These are phyloP conservation scores for Zygoascus biomembranicola DNA, from an alignment of 805 yeast species.

Conservation along the genomic window DNA sequence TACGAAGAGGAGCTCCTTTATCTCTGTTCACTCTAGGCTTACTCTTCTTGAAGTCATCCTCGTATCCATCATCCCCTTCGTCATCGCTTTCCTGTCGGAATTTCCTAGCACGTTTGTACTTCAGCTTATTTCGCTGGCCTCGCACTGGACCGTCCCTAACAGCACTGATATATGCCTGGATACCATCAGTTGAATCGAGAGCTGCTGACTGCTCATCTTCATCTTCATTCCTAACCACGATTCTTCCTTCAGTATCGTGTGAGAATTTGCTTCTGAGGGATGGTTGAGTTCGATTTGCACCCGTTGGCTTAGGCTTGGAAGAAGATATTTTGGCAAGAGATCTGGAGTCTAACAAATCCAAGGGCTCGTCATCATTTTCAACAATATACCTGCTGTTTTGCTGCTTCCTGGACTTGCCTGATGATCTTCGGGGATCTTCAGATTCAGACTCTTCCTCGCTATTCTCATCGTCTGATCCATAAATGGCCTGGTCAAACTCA, in stretches of 20 bases:
- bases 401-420: slow-evolving; percentile 10
- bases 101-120: slow-evolving; percentile 61
- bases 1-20: slow-evolving; percentile 1
- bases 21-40: not conserved
- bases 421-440: slow-evolving; percentile 25
- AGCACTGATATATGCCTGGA: slow-evolving; percentile 91
- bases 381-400: slow-evolving; percentile 46
- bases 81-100: slow-evolving; percentile 47
- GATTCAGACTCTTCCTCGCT: slow-evolving; percentile 50
- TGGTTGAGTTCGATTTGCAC: slow-evolving; percentile 26
- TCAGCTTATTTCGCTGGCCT: slow-evolving; percentile 87
- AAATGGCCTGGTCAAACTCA: slow-evolving; percentile 87
- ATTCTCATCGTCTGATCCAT: slow-evolving; percentile 60
- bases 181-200: slow-evolving; percentile 36
- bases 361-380: slow-evolving; percentile 69
- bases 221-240: slow-evolving; percentile 45
- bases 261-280: slow-evolving; percentile 31
- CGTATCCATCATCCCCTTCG: slow-evolving; percentile 31
- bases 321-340: slow-evolving; percentile 85
- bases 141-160: slow-evolving; percentile 87
- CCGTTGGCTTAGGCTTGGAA: slow-evolving; percentile 59
- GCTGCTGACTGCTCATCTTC: slow-evolving; percentile 20
- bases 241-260: slow-evolving; percentile 55
- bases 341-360: slow-evolving; percentile 80
- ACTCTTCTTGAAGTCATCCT: not conserved